Base-by-base conservation (phyloP, 805 yeast species). In the Kurtzmaniella fragi region DNA sequence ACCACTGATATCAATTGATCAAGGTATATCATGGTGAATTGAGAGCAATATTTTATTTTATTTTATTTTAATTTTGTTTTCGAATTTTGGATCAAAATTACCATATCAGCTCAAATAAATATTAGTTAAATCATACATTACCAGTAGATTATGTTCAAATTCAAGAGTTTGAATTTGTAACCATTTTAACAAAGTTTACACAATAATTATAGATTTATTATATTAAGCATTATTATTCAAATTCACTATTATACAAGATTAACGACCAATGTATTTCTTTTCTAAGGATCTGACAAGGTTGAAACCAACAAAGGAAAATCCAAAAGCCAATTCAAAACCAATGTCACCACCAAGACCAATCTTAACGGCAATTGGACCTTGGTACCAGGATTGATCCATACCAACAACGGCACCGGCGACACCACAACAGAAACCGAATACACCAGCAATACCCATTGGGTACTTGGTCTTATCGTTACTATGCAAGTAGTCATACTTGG, bases 341-440 rank as follows among this genome's bases (percentile, higher is more conserved):
- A 89, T 73, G 59, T 88, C 96, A 44, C 91, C 96, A 51, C 95
- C 95, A 45, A 37, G 56, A 48, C 91, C 93, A 53, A 85, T 80
- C 46, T 62, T 46, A 28, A 54, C 57, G 31, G 79, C 89, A 50
- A 86, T 53, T 33, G 76, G 82, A 52, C 96, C 96, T 13, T 58
- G 58, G 70, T 82, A 90, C 87, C 95, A 90, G 4, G 75, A 75
- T 67, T 88, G 95, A 56, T 72, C 70, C 95, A 90, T 88, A 49
- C 97, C 96, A 35, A 86, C 42, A 9, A 80, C 95, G 29, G 81
- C 86, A 61, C 96, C 96, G 26, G 83, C 90, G 34, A 74, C 82
- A 59, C 95, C 96, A 48, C 82, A 77, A 60, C 85, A 74, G 70
- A 89, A 80, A 2, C 85, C 96, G 48, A 79, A 61, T 13, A 77